phyloP scores from a whole-genome alignment of 352 stramenopile genomes.

The Blastocystis sp. region DNA sequence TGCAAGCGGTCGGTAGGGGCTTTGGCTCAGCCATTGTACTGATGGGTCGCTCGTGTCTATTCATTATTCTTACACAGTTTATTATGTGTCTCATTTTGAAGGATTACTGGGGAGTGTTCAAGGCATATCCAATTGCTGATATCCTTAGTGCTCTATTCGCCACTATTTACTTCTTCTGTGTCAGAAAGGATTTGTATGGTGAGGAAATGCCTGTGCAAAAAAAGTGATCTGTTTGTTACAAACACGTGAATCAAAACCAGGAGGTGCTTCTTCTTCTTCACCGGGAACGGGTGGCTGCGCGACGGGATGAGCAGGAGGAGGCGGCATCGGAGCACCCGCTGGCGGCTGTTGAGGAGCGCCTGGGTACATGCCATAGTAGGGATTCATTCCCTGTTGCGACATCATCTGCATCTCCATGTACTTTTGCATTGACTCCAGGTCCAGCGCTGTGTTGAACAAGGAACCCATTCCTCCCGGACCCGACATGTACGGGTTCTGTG shows the following conservation, averaged over 20 bases:
- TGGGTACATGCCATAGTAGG: not conserved
- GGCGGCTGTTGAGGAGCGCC: not conserved
- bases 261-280: slow-evolving; percentile 29
- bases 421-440: slow-evolving; percentile 43
- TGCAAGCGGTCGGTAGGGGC: slow-evolving; percentile 3
- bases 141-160: not conserved
- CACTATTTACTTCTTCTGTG: slow-evolving; percentile 34
- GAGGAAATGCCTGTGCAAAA: not conserved
- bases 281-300: not conserved
- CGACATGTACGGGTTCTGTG: not conserved
- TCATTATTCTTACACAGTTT: slow-evolving; percentile 1
- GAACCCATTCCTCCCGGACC: not conserved
- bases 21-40: slow-evolving; percentile 28
- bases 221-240: not conserved
- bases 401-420: slow-evolving; percentile 28
- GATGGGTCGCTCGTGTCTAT: not conserved
- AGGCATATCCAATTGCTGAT: slow-evolving; percentile 49
- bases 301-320: not conserved
- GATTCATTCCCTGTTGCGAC: not conserved
- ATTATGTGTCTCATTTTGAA: slow-evolving; percentile 20
- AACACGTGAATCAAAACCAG: slow-evolving; percentile 21
- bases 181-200: slow-evolving; percentile 35
- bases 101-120: slow-evolving; percentile 52
- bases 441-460: slow-evolving; percentile 28
- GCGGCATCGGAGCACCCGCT: not conserved